A percentile compares a stretch with the other conserved stretches of the same genome.
These are phyloP conservation scores for Lentinula edodes DNA, from an alignment of 768 basidiomycete species.

Conservation along the genomic window DNA sequence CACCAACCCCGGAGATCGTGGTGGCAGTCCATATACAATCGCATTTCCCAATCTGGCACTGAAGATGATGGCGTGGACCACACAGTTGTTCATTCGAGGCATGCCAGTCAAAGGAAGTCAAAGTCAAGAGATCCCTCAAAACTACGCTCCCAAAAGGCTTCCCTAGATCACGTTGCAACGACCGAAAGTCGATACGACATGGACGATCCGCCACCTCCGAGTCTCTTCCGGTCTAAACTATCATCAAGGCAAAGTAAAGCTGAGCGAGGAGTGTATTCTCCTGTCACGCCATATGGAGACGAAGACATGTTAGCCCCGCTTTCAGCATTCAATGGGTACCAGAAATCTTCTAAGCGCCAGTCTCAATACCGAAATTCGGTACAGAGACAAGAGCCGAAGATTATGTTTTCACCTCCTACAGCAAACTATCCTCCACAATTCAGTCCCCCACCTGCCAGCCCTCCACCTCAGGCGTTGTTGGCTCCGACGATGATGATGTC, in stretches of 20 bases:
- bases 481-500: constrained; percentile 7
- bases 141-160: constrained; percentile 11
- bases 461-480: constrained; percentile 4
- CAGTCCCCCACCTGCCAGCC: constrained; percentile 13
- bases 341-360: constrained; percentile 9
- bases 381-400: neutral
- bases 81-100: constrained; percentile 7
- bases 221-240: constrained; percentile 12
- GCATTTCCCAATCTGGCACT: constrained; percentile 37
- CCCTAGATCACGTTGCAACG: constrained; percentile 12
- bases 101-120: constrained; percentile 4
- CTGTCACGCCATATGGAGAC: neutral
- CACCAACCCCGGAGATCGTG: constrained; percentile 36
- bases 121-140: constrained; percentile 11
- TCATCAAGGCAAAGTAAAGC: neutral
- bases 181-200: constrained; percentile 21
- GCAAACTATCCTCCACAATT: neutral
- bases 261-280: neutral
- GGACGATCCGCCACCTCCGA: constrained; percentile 35
- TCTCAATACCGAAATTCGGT: constrained; percentile 2
- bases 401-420: constrained; percentile 1
- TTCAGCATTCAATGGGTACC: constrained; percentile 11
- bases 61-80: constrained; percentile 20
- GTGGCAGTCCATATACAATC: constrained; percentile 53
- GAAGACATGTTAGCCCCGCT: constrained; percentile 15